Conservation (phyloP, 768 basidiomycete genomes). For the Suillus spraguei region DNA sequence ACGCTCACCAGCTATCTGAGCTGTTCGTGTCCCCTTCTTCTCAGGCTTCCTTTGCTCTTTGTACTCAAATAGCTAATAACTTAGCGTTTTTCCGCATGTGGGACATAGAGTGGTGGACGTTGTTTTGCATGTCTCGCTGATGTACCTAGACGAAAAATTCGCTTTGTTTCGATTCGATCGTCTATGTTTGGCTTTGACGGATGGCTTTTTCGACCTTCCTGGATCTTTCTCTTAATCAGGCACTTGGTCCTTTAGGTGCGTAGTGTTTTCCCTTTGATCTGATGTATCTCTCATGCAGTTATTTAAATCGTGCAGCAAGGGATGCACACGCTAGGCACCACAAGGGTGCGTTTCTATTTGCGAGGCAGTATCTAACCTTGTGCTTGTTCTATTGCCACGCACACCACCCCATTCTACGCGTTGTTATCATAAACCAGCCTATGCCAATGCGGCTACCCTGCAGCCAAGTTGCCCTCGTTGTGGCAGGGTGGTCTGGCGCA, state of each 20-base stretch:
- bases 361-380: neutral
- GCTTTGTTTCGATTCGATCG: no score
- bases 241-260: conserved; percentile 95
- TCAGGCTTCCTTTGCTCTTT: no score
- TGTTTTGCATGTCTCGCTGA: conserved; percentile 17
- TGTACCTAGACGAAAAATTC: conserved; percentile 79
- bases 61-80: no score
- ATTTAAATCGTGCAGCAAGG: conserved; percentile 73
- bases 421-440: conserved; percentile 51
- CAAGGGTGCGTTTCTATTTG: conserved; percentile 67
- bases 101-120: no score
- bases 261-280: conserved; percentile 23
- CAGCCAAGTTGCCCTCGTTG: conserved; percentile 92
- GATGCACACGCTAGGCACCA: conserved; percentile 98
- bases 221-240: conserved; percentile 48
- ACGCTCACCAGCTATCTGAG: no score
- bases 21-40: no score
- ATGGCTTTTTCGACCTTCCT: conserved; percentile 15
- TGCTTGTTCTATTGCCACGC: neutral
- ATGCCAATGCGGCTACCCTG: conserved; percentile 95
- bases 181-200: conserved; percentile 18
- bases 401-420: conserved; percentile 3
- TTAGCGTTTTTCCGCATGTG: no score
- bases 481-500: no score
- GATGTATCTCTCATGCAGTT: neutral